Evolutionary conservation across 768 basidiomycete genomes (phyloP).

Genomic region (Psilocybe cyanescens): DNA sequence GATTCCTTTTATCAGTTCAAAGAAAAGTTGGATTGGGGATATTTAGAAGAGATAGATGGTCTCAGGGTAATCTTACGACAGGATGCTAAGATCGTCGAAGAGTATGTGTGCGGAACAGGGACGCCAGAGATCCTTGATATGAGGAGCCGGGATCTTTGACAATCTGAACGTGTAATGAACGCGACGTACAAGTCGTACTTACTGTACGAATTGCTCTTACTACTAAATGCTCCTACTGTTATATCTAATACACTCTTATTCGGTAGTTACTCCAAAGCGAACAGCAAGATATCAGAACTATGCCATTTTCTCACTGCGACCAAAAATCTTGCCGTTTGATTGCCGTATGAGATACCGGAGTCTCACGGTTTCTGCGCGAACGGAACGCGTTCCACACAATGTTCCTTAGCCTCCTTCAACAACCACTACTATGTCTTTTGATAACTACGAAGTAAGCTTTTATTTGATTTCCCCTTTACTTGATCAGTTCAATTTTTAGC

Average conservation of each 20-base stretch:
- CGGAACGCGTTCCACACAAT: not conserved
- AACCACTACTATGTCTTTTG: not conserved
- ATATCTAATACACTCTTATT: too few species aligned
- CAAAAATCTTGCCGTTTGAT: too few species aligned
- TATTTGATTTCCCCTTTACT: not conserved
- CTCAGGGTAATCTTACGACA: not conserved
- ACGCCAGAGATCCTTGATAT: not conserved
- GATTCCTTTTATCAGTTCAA: not conserved
- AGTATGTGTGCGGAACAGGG: not conserved
- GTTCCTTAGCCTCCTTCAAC: not conserved
- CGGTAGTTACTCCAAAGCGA: too few species aligned
- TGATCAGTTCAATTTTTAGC: not conserved
- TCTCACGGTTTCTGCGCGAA: not conserved
- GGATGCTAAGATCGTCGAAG: not conserved
- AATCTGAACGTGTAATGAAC: too few species aligned
- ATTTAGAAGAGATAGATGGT: not conserved
- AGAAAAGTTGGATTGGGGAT: conserved; percentile 1
- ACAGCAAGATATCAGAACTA: too few species aligned
- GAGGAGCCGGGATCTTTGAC: not conserved
- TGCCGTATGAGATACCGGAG: too few species aligned
- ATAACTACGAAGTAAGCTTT: not conserved
- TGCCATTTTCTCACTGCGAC: too few species aligned
- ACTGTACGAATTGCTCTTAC: too few species aligned
- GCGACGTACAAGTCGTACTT: too few species aligned
- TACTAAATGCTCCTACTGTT: too few species aligned